A percentile compares a stretch with the other conserved stretches of the same genome.
Evolutionary conservation across 768 basidiomycete species (phyloP).

Genomic region (Mycena olivaceomarginata): DNA sequence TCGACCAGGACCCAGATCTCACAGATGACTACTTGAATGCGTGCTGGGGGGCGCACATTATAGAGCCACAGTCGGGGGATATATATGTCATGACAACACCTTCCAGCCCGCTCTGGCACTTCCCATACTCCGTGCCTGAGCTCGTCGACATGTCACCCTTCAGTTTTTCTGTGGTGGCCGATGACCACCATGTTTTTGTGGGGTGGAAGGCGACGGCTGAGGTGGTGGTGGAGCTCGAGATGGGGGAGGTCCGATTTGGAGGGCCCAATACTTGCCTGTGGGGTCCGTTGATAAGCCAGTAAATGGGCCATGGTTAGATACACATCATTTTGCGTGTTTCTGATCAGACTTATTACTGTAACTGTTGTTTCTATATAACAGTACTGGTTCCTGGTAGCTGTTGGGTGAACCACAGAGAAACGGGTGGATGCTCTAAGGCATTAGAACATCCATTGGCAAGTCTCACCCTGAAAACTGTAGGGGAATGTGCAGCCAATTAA

Average conservation of each 20-base stretch:
- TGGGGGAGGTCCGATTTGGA: constrained; percentile 84
- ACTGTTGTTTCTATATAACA: too few relatives aligned
- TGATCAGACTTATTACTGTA: too few relatives aligned
- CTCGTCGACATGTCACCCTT: constrained; percentile 96
- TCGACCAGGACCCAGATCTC: constrained; percentile 74
- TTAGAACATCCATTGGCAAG: too few relatives aligned
- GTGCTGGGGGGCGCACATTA: constrained; percentile 78
- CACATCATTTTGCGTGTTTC: too few relatives aligned
- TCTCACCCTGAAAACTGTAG: too few relatives aligned
- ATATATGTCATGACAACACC: constrained; percentile 90
- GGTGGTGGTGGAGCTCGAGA: constrained; percentile 84
- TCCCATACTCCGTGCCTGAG: constrained; percentile 94
- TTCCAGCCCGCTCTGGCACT: constrained; percentile 84
- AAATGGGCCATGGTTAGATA: too few relatives aligned
- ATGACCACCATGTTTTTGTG: constrained; percentile 85
- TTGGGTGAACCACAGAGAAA: too few relatives aligned
- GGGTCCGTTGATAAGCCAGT: constrained; percentile 80
- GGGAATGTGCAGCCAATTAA: too few relatives aligned
- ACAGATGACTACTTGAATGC: constrained; percentile 74
- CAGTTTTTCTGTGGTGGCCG: constrained; percentile 75
- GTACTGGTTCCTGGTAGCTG: too few relatives aligned
- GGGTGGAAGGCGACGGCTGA: constrained; percentile 94
- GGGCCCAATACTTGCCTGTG: constrained; percentile 87
- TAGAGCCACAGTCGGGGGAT: constrained; percentile 96
- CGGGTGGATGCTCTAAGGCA: too few relatives aligned